Evolutionary conservation across 2,329 filamentous ascomycete genomes (phyloP).

Genomic region (Pyrenophora tritici-repentis): DNA sequence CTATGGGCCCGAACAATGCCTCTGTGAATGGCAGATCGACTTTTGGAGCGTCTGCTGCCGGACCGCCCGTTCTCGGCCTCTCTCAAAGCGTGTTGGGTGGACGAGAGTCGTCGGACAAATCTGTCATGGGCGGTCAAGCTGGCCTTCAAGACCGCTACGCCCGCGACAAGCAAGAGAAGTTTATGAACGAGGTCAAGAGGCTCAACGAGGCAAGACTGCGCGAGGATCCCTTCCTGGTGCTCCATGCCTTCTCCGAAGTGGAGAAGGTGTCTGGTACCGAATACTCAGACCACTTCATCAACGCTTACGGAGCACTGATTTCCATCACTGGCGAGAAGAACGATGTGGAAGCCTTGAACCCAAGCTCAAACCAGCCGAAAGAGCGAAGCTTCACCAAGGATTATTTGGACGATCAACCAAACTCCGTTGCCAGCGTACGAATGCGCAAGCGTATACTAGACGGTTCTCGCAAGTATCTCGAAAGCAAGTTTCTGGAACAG

Average conservation of each 20-base stretch:
- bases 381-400: slow-evolving; percentile 76
- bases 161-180: slow-evolving; percentile 82
- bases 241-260: slow-evolving; percentile 75
- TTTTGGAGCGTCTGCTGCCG: slow-evolving; percentile 67
- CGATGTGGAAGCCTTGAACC: slow-evolving; percentile 60
- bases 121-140: slow-evolving; percentile 51
- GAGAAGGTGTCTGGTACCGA: slow-evolving; percentile 73
- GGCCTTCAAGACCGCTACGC: slow-evolving; percentile 75
- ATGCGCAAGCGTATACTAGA: slow-evolving; percentile 80
- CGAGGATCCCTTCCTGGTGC: slow-evolving; percentile 70
- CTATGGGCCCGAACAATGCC: slow-evolving; percentile 44
- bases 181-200: slow-evolving; percentile 76
- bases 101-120: slow-evolving; percentile 67
- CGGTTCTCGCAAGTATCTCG: slow-evolving; percentile 79
- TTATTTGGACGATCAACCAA: slow-evolving; percentile 76
- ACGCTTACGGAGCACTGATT: slow-evolving; percentile 81
- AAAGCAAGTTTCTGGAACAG: slow-evolving; percentile 78
- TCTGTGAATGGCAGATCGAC: slow-evolving; percentile 42
- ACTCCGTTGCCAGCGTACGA: slow-evolving; percentile 65
- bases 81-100: slow-evolving; percentile 62
- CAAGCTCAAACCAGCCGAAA: slow-evolving; percentile 63
- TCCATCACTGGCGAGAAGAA: slow-evolving; percentile 74
- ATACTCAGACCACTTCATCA: slow-evolving; percentile 74
- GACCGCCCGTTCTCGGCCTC: slow-evolving; percentile 87
- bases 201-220: slow-evolving; percentile 76